Conservation (phyloP, 2,329 filamentous ascomycete species). For the Rasamsonia emersonii region DNA sequence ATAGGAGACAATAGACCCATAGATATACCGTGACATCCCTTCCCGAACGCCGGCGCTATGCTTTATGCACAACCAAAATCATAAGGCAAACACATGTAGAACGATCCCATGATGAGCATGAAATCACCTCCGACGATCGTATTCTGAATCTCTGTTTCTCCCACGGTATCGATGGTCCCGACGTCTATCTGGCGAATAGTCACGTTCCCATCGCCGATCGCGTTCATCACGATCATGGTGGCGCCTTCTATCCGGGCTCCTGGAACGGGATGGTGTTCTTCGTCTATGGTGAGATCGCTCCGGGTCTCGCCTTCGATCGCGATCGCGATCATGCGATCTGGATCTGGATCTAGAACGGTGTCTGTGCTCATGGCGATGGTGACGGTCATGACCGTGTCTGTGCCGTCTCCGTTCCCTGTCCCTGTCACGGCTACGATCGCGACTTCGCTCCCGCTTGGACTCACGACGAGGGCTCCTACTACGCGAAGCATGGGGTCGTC, state of each 20-base stretch:
- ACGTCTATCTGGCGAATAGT: conserved; percentile 14
- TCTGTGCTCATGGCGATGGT: conserved; percentile 24
- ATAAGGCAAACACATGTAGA: too few species aligned
- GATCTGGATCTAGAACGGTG: conserved; percentile 20
- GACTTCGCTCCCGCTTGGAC: conserved; percentile 19
- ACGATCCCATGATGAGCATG: not conserved
- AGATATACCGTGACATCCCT: too few species aligned
- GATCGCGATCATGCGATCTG: conserved; percentile 9
- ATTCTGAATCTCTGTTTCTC: conserved; percentile 18
- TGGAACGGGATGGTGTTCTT: conserved; percentile 20
- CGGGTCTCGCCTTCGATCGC: conserved; percentile 11
- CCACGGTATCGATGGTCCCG: conserved; percentile 18
- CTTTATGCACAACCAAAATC: too few species aligned
- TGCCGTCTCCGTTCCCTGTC: conserved; percentile 40
- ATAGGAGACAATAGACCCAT: not conserved
- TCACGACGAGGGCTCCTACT: conserved; percentile 25
- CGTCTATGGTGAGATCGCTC: conserved; percentile 19
- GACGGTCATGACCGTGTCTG: conserved; percentile 21
- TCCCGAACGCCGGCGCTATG: conserved; percentile 10
- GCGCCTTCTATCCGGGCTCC: conserved; percentile 19
- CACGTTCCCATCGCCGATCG: conserved; percentile 16
- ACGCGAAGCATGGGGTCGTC: conserved; percentile 22
- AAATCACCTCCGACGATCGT: conserved; percentile 18
- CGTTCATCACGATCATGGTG: conserved; percentile 17
- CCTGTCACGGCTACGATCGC: conserved; percentile 22